Percentiles rank a stretch among this genome's conserved stretches.
phyloP scores from a whole-genome alignment of 2,329 filamentous ascomycete genomes.

The Penicillium sp. region DNA sequence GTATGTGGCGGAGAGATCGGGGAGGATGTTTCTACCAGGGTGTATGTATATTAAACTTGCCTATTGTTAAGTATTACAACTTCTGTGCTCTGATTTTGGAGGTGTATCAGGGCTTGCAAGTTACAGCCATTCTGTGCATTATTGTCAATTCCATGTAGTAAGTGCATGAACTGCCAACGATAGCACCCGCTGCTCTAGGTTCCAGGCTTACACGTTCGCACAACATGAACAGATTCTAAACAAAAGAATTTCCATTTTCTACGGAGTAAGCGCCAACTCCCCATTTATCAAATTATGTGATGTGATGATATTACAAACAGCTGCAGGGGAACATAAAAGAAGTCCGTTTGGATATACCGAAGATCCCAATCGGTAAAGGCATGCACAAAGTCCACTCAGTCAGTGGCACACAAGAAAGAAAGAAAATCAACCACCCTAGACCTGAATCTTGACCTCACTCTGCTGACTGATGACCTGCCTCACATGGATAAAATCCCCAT shows the following conservation, averaged over 20 bases:
- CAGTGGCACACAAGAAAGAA: not conserved
- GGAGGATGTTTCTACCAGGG: too few relatives aligned
- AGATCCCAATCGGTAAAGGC: not conserved
- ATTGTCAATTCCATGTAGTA: too few relatives aligned
- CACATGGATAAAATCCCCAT: slow-evolving; percentile 29
- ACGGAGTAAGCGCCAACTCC: not conserved
- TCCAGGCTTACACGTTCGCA: too few relatives aligned
- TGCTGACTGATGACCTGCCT: slow-evolving; percentile 36
- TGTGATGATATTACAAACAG: not conserved
- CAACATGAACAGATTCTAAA: not conserved
- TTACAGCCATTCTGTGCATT: too few relatives aligned
- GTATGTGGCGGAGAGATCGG: too few relatives aligned
- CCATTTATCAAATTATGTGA: not conserved
- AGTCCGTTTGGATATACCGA: not conserved
- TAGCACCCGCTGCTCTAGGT: too few relatives aligned
- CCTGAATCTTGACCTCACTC: slow-evolving; percentile 27
- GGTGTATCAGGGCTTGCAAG: too few relatives aligned
- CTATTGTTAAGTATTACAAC: too few relatives aligned
- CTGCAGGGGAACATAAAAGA: not conserved
- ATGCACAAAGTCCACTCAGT: not conserved
- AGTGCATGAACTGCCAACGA: too few relatives aligned
- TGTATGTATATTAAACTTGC: not conserved
- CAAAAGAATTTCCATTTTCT: not conserved
- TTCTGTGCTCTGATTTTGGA: not conserved
- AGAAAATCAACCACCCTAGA: not conserved